Conservation (phyloP, 1,139 yeast genomes). For the Casaregolazyma lundiana region DNA sequence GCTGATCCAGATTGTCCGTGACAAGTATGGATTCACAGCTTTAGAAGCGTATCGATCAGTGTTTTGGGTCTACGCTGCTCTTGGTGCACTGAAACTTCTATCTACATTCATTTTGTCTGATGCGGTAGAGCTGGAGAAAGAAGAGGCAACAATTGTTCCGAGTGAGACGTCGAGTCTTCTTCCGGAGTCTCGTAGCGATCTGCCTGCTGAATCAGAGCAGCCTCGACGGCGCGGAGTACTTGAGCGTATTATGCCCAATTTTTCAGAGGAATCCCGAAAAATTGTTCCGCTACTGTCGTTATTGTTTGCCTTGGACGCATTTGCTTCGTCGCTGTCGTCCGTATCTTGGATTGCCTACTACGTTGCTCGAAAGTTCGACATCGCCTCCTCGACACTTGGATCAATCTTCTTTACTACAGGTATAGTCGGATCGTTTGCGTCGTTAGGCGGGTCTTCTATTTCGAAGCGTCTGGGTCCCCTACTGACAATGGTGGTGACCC, state of each 20-base stretch:
- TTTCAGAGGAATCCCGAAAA: conserved; percentile 23
- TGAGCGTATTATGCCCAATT: conserved; percentile 21
- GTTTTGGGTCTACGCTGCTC: conserved; percentile 49
- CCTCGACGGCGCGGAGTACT: conserved; percentile 2
- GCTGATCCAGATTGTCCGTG: conserved; percentile 43
- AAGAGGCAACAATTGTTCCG: conserved; percentile 10
- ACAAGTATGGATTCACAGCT: conserved; percentile 33
- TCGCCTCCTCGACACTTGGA: conserved; percentile 35
- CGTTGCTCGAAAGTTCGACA: conserved; percentile 36
- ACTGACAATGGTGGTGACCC: conserved; percentile 63
- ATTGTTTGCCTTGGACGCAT: conserved; percentile 63
- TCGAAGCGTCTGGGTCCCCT: conserved; percentile 69
- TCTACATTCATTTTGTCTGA: conserved; percentile 51
- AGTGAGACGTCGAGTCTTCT: conserved; percentile 15
- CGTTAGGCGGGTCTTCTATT: conserved; percentile 62
- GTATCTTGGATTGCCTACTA: conserved; percentile 79
- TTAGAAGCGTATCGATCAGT: conserved; percentile 49
- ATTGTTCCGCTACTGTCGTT: conserved; percentile 38
- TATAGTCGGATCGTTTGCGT: conserved; percentile 50
- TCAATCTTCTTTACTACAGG: conserved; percentile 56
- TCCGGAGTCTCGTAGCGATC: conserved; percentile 1
- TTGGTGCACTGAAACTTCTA: conserved; percentile 53
- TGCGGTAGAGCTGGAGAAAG: conserved; percentile 44
- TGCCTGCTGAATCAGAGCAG: background rate
- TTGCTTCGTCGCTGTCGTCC: conserved; percentile 79